phyloP scores from a whole-genome alignment of 1,284 basidiomycete species.

The Rhodotorula mucilaginosa region DNA sequence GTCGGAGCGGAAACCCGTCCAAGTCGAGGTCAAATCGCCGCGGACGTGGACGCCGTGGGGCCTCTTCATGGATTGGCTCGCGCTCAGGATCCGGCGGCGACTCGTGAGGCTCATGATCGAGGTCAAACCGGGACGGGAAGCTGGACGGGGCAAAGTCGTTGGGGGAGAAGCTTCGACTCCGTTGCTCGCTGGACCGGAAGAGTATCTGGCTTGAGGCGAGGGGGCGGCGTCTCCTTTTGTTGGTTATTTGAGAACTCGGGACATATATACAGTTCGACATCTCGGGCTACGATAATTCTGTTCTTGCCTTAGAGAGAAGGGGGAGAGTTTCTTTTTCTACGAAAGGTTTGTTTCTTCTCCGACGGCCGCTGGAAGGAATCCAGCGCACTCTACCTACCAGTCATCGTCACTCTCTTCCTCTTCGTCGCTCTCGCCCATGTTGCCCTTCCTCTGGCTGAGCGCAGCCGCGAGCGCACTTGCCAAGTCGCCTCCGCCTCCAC shows the following conservation, averaged over 20 bases:
- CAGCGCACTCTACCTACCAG: slow-evolving; percentile 54
- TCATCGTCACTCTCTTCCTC: slow-evolving; percentile 57
- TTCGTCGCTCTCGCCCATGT: slow-evolving; percentile 83
- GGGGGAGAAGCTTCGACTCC: neutral
- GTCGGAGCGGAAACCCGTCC: neutral
- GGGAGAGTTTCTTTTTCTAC: too few relatives aligned
- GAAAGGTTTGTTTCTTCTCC: too few relatives aligned
- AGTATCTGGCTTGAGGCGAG: neutral
- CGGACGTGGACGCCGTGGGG: slow-evolving; percentile 18
- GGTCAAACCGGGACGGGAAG: slow-evolving; percentile 2
- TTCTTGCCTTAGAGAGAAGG: too few relatives aligned
- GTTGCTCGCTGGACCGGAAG: neutral
- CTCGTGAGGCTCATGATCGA: slow-evolving; percentile 16
- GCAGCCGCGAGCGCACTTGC: slow-evolving; percentile 67
- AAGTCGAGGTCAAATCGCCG: slow-evolving; percentile 4
- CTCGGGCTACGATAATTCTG: too few relatives aligned
- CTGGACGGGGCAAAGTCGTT: neutral
- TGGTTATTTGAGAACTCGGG: too few relatives aligned
- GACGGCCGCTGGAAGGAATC: too few relatives aligned
- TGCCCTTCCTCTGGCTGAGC: slow-evolving; percentile 74
- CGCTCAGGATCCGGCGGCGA: neutral
- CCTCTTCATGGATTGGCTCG: slow-evolving; percentile 7
- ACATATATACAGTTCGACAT: too few relatives aligned
- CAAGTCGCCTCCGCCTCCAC: slow-evolving; percentile 54
- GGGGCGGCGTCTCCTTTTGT: too few relatives aligned